Percentiles rank a stretch among this genome's conserved stretches.
phyloP scores from a whole-genome alignment of 73 alveolate genomes.

The Paramecium caudatum region DNA sequence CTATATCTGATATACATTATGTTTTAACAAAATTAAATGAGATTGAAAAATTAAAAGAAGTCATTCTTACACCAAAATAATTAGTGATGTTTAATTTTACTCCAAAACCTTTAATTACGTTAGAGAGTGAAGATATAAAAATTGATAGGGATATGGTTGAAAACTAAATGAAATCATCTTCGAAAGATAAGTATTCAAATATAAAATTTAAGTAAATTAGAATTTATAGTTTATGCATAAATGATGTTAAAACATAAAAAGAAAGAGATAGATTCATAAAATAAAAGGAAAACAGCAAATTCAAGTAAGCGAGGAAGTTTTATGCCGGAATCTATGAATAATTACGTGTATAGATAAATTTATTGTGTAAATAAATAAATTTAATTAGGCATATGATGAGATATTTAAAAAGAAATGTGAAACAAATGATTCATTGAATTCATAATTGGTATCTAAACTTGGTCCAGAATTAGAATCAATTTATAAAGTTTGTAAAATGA shows the following conservation, averaged over 20 bases:
- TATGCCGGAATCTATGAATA: neutral
- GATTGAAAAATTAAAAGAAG: conserved; percentile 30
- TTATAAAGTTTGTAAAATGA: neutral
- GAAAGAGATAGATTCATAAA: neutral
- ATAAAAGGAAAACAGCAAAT: neutral
- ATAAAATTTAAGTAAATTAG: too few relatives aligned
- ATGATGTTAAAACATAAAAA: conserved; percentile 17
- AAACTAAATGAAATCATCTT: neutral
- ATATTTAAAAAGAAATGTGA: neutral
- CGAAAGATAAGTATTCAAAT: neutral
- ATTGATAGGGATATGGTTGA: conserved; percentile 17
- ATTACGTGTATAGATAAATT: neutral
- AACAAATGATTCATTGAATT: neutral
- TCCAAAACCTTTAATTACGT: conserved; percentile 34
- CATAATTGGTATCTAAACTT: neutral
- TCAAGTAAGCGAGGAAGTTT: neutral
- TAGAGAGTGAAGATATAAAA: conserved; percentile 6
- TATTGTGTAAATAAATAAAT: neutral
- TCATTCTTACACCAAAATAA: neutral
- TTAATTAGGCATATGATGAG: conserved; percentile 8
- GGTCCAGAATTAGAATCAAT: conserved; percentile 9
- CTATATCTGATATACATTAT: neutral
- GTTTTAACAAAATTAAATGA: neutral
- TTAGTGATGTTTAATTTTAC: conserved; percentile 57
- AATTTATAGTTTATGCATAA: neutral